These are phyloP conservation scores for Pythium dissimile DNA, from an alignment of 352 stramenopile species.

Conservation along the genomic window DNA sequence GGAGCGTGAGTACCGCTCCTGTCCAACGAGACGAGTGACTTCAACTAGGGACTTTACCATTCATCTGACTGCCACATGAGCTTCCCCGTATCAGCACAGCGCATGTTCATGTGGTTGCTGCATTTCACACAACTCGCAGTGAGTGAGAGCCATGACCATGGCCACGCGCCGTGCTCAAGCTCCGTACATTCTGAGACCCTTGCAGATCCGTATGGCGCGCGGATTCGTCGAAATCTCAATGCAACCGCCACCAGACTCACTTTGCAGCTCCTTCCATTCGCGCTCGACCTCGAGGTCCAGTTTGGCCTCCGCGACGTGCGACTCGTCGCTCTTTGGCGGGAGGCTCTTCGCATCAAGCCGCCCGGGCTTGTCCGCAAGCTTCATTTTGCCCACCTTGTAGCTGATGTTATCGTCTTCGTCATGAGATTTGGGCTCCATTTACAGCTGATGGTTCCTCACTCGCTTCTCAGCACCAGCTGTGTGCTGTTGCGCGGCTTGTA, in stretches of 20 bases:
- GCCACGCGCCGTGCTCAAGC: not conserved
- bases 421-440: constrained; percentile 67
- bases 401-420: constrained; percentile 54
- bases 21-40: not conserved
- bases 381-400: constrained; percentile 67
- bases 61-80: constrained; percentile 85
- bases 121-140: not conserved
- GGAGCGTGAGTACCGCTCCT: not conserved
- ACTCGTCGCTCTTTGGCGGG: constrained; percentile 45
- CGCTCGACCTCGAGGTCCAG: constrained; percentile 78
- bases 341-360: constrained; percentile 45
- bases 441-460: too few species aligned
- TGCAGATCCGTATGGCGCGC: constrained; percentile 61
- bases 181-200: constrained; percentile 68
- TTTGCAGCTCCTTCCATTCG: constrained; percentile 79
- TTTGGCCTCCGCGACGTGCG: constrained; percentile 59
- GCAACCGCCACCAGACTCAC: constrained; percentile 43
- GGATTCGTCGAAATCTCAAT: constrained; percentile 74
- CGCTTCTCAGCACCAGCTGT: too few species aligned
- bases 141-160: not conserved
- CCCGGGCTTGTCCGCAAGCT: constrained; percentile 52
- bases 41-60: constrained; percentile 46
- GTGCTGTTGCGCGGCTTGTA: too few species aligned
- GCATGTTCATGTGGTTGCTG: constrained; percentile 90
- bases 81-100: constrained; percentile 70